These are phyloP conservation scores for Nicotiana sylvestris DNA, from an alignment of 257 asterid genomes.

Conservation along the genomic window DNA sequence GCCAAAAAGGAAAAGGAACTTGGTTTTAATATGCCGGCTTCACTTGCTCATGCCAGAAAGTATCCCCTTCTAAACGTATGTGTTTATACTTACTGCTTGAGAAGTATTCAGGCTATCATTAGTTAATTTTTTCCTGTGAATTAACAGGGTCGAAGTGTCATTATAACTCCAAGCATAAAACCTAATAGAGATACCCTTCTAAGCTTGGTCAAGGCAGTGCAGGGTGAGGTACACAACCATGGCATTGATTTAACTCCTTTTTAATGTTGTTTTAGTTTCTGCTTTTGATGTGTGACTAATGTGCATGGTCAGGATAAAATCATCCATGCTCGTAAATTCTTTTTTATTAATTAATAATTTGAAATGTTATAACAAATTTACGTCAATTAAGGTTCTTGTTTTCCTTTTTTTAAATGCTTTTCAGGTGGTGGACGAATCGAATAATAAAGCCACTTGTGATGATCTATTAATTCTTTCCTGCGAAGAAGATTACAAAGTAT, in stretches of 20 bases:
- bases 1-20: constrained; percentile 71
- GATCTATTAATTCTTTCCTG: constrained; percentile 56
- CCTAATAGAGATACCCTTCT: constrained; percentile 47
- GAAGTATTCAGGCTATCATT: neutral
- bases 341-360: neutral
- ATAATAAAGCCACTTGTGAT: constrained; percentile 23
- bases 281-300: neutral
- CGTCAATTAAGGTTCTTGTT: neutral
- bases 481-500: constrained; percentile 48
- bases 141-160: constrained; percentile 55
- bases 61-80: constrained; percentile 64
- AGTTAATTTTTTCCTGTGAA: constrained; percentile 15
- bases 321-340: neutral
- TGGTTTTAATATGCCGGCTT: constrained; percentile 57
- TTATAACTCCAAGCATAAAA: constrained; percentile 57
- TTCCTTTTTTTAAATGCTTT: constrained; percentile 13
- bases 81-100: neutral
- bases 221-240: constrained; percentile 53
- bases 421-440: constrained; percentile 43
- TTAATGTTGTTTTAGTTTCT: neutral
- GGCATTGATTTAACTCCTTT: neutral
- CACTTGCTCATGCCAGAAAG: constrained; percentile 56
- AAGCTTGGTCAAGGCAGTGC: constrained; percentile 60
- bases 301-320: neutral
- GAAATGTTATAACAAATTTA: neutral